Conservation (phyloP, 2,329 filamentous ascomycete species). For the Penicillium concentricum region DNA sequence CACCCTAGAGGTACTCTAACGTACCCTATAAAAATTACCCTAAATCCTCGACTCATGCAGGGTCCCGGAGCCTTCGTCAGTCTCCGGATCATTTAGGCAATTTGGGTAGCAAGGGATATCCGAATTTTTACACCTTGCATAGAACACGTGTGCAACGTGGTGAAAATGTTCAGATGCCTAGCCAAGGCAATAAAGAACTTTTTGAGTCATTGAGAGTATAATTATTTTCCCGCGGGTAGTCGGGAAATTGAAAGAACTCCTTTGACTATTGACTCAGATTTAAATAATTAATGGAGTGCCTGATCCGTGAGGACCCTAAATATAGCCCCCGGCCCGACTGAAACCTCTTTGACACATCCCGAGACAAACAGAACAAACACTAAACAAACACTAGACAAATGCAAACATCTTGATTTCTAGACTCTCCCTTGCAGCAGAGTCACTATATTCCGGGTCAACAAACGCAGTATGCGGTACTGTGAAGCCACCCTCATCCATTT, state of each 20-base stretch:
- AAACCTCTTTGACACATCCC: not conserved
- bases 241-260: not conserved
- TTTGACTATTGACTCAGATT: not conserved
- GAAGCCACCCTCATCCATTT: slow-evolving; percentile 7
- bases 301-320: not conserved
- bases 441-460: slow-evolving; percentile 42
- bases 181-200: not conserved
- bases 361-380: not conserved
- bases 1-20: not conserved
- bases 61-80: slow-evolving; percentile 10
- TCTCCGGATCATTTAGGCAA: slow-evolving; percentile 4
- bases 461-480: slow-evolving; percentile 53
- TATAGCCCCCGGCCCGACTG: not conserved
- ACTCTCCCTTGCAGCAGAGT: slow-evolving; percentile 49
- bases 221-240: not conserved
- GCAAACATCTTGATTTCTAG: slow-evolving; percentile 51
- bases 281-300: not conserved
- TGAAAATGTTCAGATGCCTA: not conserved
- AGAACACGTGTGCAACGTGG: slow-evolving; percentile 3
- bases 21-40: not conserved
- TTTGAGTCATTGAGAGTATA: not conserved
- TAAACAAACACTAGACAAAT: slow-evolving; percentile 10
- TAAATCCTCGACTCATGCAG: not conserved
- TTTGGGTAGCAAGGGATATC: slow-evolving; percentile 1
- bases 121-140: slow-evolving; percentile 3